phyloP scores from a whole-genome alignment of 768 basidiomycete species.

The Leccinum subgranulosum region DNA sequence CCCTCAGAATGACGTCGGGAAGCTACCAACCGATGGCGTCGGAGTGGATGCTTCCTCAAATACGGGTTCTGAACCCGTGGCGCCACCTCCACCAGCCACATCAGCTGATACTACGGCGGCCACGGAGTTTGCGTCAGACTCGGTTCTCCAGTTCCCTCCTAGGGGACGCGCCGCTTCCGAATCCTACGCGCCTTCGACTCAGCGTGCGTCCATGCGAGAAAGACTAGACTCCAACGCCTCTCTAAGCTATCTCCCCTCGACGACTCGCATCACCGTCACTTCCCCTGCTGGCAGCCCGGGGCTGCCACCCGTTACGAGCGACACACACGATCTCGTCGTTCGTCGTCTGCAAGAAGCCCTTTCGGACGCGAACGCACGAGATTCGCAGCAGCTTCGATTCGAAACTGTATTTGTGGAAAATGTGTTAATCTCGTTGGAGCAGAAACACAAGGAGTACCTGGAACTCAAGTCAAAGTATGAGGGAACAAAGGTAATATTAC shows the following conservation, averaged over 20 bases:
- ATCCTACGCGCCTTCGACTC: constrained; percentile 19
- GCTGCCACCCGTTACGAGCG: constrained; percentile 25
- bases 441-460: constrained; percentile 54
- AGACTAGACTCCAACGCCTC: constrained; percentile 28
- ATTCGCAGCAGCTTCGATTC: constrained; percentile 59
- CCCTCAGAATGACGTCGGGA: constrained; percentile 5
- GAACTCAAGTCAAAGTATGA: constrained; percentile 78
- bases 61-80: background rate
- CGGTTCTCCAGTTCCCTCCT: constrained; percentile 11
- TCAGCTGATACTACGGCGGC: constrained; percentile 5
- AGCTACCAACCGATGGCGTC: background rate
- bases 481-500: constrained; percentile 73
- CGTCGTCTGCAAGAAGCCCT: constrained; percentile 60
- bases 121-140: constrained; percentile 12
- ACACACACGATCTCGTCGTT: constrained; percentile 45
- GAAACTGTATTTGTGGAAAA: constrained; percentile 73
- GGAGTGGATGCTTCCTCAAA: background rate
- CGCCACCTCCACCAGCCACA: background rate
- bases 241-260: constrained; percentile 12
- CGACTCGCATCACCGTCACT: constrained; percentile 44
- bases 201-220: constrained; percentile 12
- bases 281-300: constrained; percentile 34
- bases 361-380: constrained; percentile 55
- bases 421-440: constrained; percentile 63
- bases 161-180: constrained; percentile 33